Evolutionary conservation across 495 filamentous ascomycete species (phyloP).

Genomic region (Penicillium cataractarum): DNA sequence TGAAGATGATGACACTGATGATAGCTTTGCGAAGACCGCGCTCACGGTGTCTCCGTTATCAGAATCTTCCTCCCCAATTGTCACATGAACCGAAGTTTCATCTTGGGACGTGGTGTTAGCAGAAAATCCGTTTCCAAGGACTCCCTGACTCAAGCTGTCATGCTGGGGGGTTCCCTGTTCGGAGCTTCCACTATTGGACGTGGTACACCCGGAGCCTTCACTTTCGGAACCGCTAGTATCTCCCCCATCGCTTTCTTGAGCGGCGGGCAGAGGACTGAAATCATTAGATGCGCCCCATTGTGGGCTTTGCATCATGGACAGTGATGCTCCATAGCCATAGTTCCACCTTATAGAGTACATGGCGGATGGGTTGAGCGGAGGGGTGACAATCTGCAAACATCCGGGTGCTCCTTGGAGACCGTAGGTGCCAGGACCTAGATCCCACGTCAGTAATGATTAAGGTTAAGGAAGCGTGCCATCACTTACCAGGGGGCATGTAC

Average conservation of each 20-base stretch:
- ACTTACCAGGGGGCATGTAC: background rate
- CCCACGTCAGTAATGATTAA: background rate
- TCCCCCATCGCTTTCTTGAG: no score
- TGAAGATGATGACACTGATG: background rate
- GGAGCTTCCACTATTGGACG: no score
- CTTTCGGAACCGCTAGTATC: background rate
- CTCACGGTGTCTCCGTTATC: background rate
- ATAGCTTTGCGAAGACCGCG: background rate
- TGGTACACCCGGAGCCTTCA: no score
- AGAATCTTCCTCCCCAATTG: background rate
- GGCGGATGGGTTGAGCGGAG: background rate
- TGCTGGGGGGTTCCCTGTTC: no score
- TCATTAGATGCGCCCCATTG: background rate
- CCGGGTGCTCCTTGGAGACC: background rate
- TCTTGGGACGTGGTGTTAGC: background rate
- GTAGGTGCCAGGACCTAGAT: background rate
- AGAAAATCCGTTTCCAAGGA: background rate
- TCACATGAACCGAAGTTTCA: background rate
- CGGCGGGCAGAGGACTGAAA: background rate
- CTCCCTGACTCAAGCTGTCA: no score
- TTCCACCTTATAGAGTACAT: background rate
- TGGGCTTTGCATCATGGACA: background rate
- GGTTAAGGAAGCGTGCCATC: background rate
- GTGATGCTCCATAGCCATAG: background rate
- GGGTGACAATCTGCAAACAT: background rate